Evolutionary conservation across 202 grass and related monocot species (phyloP).

Genomic region (Hordeum pubiflorum): DNA sequence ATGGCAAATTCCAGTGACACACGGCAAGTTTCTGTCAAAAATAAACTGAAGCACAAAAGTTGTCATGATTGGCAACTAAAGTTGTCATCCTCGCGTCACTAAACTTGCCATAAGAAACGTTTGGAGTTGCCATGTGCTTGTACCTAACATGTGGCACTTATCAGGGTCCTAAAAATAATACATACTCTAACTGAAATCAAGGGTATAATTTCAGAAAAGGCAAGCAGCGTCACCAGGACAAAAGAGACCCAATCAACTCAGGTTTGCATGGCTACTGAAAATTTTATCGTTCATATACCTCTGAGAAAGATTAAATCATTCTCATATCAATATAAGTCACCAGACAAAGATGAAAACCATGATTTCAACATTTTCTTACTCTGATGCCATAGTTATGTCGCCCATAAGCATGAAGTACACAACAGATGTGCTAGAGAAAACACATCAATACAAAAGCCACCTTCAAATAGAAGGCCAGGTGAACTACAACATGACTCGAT

Average conservation of each 20-base stretch:
- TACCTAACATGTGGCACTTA: too few relatives aligned
- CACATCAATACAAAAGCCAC: neutral
- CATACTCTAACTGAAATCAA: neutral
- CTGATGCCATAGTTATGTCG: neutral
- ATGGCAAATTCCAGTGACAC: too few relatives aligned
- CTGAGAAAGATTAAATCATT: too few relatives aligned
- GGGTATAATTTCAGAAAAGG: neutral
- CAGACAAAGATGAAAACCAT: neutral
- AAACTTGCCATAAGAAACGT: too few relatives aligned
- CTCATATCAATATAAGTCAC: neutral
- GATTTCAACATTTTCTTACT: neutral
- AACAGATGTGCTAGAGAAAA: neutral
- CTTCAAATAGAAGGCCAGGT: neutral
- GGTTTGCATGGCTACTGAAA: neutral
- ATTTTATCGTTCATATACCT: neutral
- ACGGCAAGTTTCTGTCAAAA: too few relatives aligned
- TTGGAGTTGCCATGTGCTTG: too few relatives aligned
- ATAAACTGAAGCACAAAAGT: too few relatives aligned
- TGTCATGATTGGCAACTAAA: too few relatives aligned
- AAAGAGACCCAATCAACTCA: neutral
- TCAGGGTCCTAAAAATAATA: too few relatives aligned
- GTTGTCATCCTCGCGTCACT: too few relatives aligned
- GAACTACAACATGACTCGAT: neutral
- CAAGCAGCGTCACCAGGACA: neutral
- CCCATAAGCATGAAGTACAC: neutral